A percentile compares a stretch with the other conserved stretches of the same genome.
Conservation (phyloP, 2,329 filamentous ascomycete species). For the Didymellaceae sp. region DNA sequence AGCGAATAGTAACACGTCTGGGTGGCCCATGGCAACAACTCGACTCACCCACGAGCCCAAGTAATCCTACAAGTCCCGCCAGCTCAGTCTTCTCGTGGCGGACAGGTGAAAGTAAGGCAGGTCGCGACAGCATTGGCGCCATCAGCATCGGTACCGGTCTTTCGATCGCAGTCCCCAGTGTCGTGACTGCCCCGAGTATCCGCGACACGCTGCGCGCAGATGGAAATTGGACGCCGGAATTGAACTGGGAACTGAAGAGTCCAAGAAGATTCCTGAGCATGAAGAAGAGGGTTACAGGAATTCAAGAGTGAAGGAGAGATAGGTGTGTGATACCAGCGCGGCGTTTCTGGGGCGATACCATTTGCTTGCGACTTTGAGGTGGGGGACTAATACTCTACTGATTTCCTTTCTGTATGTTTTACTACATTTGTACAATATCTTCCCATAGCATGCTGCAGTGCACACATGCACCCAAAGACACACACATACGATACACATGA, state of each 20-base stretch:
- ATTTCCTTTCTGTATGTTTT: neutral
- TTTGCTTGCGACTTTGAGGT: neutral
- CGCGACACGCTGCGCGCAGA: slow-evolving; percentile 24
- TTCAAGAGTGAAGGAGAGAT: neutral
- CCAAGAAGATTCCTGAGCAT: slow-evolving; percentile 28
- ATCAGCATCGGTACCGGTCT: slow-evolving; percentile 16
- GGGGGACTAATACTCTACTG: too few species aligned
- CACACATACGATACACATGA: neutral
- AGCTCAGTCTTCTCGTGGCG: slow-evolving; percentile 9
- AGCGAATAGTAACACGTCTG: slow-evolving; percentile 27
- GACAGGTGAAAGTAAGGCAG: neutral
- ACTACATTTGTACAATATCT: neutral
- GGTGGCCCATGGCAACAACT: slow-evolving; percentile 29
- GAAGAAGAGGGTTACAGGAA: slow-evolving; percentile 22
- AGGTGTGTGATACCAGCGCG: slow-evolving; percentile 5
- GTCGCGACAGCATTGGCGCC: slow-evolving; percentile 7
- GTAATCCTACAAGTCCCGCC: slow-evolving; percentile 7
- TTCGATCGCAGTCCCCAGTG: slow-evolving; percentile 13
- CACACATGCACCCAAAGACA: neutral
- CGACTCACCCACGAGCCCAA: slow-evolving; percentile 6
- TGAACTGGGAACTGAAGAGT: slow-evolving; percentile 29
- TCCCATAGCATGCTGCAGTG: neutral
- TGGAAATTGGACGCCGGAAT: slow-evolving; percentile 25
- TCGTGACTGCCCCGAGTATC: slow-evolving; percentile 24
- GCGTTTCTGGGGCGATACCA: slow-evolving; percentile 8